phyloP scores from a whole-genome alignment of 495 filamentous ascomycete species.

The Neurospora sp. region DNA sequence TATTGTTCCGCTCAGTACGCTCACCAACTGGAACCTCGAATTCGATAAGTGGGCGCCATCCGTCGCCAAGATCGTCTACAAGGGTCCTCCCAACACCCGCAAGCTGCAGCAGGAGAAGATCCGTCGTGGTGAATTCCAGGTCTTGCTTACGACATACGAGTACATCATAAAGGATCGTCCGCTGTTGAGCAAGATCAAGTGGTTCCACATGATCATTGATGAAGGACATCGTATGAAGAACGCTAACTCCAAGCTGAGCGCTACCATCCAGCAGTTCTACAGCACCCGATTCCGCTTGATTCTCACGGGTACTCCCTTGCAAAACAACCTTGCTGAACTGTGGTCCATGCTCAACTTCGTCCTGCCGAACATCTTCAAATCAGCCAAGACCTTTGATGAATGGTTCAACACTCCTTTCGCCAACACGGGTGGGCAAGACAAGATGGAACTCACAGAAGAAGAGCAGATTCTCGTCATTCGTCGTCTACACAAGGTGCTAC shows the following conservation, averaged over 20 bases:
- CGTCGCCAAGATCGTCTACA: slow-evolving; percentile 83
- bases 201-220: slow-evolving; percentile 99
- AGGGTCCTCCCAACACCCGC: slow-evolving; percentile 79
- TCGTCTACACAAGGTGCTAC: slow-evolving; percentile 93
- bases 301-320: slow-evolving; percentile 90
- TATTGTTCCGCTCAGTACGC: slow-evolving; percentile 89
- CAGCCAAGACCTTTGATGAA: slow-evolving; percentile 96
- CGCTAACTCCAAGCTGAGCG: slow-evolving; percentile 89
- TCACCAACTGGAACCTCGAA: slow-evolving; percentile 97
- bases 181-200: slow-evolving; percentile 90
- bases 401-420: slow-evolving; percentile 99
- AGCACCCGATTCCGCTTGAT: slow-evolving; percentile 89
- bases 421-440: slow-evolving; percentile 94
- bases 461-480: slow-evolving; percentile 97
- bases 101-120: slow-evolving; percentile 91
- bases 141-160: slow-evolving; percentile 93
- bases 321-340: slow-evolving; percentile 93
- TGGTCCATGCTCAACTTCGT: slow-evolving; percentile 99
- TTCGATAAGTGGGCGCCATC: slow-evolving; percentile 98
- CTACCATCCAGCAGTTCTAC: slow-evolving; percentile 90
- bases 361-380: slow-evolving; percentile 97
- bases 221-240: slow-evolving; percentile 99
- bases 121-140: slow-evolving; percentile 90
- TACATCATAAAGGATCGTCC: slow-evolving; percentile 99
- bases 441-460: slow-evolving; percentile 99